Evolutionary conservation across 148 eudicot species (phyloP), one percentile per base, ranked within the genome.

Genomic region (Vaccinium macrocarpon): DNA sequence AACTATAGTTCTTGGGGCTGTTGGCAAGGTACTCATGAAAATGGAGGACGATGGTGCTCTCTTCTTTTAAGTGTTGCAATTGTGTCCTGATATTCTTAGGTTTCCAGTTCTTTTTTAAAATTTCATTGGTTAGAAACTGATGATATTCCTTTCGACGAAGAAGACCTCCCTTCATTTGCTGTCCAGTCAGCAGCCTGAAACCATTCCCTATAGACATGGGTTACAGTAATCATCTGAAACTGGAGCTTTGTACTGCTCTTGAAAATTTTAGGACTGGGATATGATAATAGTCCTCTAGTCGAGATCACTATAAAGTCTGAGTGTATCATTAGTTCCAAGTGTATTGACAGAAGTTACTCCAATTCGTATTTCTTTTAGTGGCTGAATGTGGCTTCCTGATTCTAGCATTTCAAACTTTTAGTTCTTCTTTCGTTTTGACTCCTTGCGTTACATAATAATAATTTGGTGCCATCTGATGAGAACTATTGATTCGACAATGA

Each of bases 1-100:
- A 21, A 97, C 99, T 76, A 90, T 97, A 80, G 91, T 97, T 86
- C 93, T 97, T 46, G 99, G 99, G 78, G 99, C 99, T 52, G 95
- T 97, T 86, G 98, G 99, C 88, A 97, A 97, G 99, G 99, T 95
- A 89, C 83, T 87, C 53, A 49, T 38, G 25, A 73, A n/a, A 38
- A n/a, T 53, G 49, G 13, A 53, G 23, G 15, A 18, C 29, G n/a
- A 32, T 29, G 6, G 56, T 32, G 27, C 19, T 32, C 50, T 79
- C 49, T 55, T 21, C 38, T 79, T 23, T 42, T 75, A 16, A 51
- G 25, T 80, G 51, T 80, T 59, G 52, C 52, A 10, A 35, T 57
- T 57, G 10, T 80, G 52, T 59, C 53, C 68, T 56, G 70, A 79
- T 16, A 18, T 80, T 59, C 27, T 56, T 79, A 29, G 25, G 56